Percentiles rank a stretch among this genome's conserved stretches.
These are phyloP conservation scores for Ehretia macrophylla DNA, from an alignment of 257 asterid genomes.

Conservation along the genomic window DNA sequence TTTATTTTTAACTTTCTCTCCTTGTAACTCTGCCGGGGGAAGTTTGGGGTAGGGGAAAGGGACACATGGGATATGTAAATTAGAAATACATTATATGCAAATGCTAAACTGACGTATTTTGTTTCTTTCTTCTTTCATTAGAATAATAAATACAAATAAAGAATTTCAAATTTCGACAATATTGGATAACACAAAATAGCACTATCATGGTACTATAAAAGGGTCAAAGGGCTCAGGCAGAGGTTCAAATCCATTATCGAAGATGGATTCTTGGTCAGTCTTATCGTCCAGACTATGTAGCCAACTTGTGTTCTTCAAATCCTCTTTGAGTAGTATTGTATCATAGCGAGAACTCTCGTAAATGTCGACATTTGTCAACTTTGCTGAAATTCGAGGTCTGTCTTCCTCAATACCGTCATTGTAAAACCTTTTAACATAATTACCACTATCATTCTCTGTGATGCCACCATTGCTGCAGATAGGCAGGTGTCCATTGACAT, in stretches of 20 bases:
- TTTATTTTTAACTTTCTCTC: no score
- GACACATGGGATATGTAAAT: no score
- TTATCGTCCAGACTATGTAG: constrained; percentile 78
- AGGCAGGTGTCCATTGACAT: constrained; percentile 40
- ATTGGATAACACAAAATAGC: constrained; percentile 15
- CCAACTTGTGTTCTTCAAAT: constrained; percentile 80
- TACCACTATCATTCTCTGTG: constrained; percentile 45
- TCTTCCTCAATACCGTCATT: constrained; percentile 63
- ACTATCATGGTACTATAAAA: constrained; percentile 28
- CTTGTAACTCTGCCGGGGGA: no score
- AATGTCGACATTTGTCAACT: constrained; percentile 50
- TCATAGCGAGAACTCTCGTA: constrained; percentile 95
- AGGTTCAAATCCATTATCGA: constrained; percentile 80
- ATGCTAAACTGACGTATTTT: no score
- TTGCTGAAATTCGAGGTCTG: constrained; percentile 50
- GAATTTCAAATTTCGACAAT: constrained; percentile 4
- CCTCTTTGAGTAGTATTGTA: constrained; percentile 62
- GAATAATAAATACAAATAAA: no score
- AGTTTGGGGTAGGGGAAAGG: no score
- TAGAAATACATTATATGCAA: no score
- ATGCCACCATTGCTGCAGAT: constrained; percentile 24
- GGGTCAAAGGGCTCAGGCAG: constrained; percentile 92
- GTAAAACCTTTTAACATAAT: constrained; percentile 36
- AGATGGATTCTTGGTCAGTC: constrained; percentile 72
- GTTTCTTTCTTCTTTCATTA: no score